These are phyloP conservation scores for Metschnikowia orientalis DNA, from an alignment of 805 yeast species.

Conservation along the genomic window DNA sequence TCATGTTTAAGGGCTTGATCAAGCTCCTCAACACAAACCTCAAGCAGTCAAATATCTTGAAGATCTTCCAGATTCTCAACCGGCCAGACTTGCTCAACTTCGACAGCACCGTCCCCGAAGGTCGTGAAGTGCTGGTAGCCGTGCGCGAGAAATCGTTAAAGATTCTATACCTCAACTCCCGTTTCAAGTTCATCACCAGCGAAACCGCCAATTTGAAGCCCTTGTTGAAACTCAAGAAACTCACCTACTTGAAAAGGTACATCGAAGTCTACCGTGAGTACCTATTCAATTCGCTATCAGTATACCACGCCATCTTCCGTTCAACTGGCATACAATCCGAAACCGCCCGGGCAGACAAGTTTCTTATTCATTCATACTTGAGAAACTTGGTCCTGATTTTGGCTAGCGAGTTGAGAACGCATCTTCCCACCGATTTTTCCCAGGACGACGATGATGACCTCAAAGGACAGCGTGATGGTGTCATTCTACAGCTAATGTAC, in stretches of 20 bases:
- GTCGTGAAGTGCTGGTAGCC: not conserved
- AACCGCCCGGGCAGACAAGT: constrained; percentile 16
- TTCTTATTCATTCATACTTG: constrained; percentile 28
- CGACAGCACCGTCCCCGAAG: constrained; percentile 4
- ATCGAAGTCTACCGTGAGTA: constrained; percentile 84
- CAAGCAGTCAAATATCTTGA: constrained; percentile 73
- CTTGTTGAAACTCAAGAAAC: constrained; percentile 46
- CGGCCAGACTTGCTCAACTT: constrained; percentile 49
- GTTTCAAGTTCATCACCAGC: constrained; percentile 60
- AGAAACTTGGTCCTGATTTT: constrained; percentile 27
- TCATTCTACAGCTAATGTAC: constrained; percentile 78
- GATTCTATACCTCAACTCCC: constrained; percentile 59
- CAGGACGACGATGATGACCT: constrained; percentile 30
- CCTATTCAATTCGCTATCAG: constrained; percentile 67
- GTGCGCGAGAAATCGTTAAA: constrained; percentile 29
- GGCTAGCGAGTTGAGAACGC: constrained; percentile 19
- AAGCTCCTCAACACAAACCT: constrained; percentile 68
- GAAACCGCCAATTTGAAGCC: constrained; percentile 60
- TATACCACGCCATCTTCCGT: constrained; percentile 59
- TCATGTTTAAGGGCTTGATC: constrained; percentile 69
- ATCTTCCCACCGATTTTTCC: constrained; percentile 13
- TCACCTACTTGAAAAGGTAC: constrained; percentile 68
- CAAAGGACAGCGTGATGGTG: constrained; percentile 50
- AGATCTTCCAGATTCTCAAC: constrained; percentile 70
- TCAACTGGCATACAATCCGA: constrained; percentile 16